Evolutionary conservation across 192 early-diverging fungal species (phyloP).

Genomic region (Phlyctochytrium arcticum): DNA sequence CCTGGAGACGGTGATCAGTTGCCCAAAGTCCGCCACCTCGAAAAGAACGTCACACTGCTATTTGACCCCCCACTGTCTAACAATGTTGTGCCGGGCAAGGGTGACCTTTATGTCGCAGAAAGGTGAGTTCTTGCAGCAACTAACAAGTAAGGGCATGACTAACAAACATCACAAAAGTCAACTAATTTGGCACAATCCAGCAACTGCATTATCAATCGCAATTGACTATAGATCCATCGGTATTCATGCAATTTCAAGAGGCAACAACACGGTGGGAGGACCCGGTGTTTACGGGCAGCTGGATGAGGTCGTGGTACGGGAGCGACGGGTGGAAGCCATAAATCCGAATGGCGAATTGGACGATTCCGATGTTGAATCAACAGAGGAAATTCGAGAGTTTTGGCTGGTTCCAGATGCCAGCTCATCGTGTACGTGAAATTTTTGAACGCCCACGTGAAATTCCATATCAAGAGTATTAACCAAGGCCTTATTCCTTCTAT

Average conservation of each 20-base stretch:
- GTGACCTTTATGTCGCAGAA: constrained; percentile 46
- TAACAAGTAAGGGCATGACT: no score
- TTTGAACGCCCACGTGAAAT: no score
- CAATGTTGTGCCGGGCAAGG: constrained; percentile 25
- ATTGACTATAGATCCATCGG: constrained; percentile 64
- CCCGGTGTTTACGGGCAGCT: constrained; percentile 68
- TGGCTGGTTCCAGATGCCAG: constrained; percentile 58
- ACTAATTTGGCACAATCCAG: constrained; percentile 49
- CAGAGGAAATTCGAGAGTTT: constrained; percentile 47
- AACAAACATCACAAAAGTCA: constrained; percentile 25
- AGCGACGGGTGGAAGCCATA: constrained; percentile 6
- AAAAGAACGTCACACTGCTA: constrained; percentile 13
- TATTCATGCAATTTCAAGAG: constrained; percentile 66
- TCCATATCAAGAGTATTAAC: no score
- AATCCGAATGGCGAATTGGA: constrained; percentile 40
- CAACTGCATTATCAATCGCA: constrained; percentile 41
- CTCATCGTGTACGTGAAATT: constrained; percentile 48
- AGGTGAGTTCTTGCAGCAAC: constrained; percentile 32
- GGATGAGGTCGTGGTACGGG: constrained; percentile 25
- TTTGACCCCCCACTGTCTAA: constrained; percentile 30
- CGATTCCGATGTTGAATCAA: constrained; percentile 30
- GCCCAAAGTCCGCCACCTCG: constrained; percentile 17
- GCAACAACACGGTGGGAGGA: constrained; percentile 22
- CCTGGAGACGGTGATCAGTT: not conserved
- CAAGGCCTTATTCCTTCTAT: no score